Evolutionary conservation across 805 yeast genomes (phyloP), one percentile per base, ranked within the genome.

Genomic region (Candida sithepensis): DNA sequence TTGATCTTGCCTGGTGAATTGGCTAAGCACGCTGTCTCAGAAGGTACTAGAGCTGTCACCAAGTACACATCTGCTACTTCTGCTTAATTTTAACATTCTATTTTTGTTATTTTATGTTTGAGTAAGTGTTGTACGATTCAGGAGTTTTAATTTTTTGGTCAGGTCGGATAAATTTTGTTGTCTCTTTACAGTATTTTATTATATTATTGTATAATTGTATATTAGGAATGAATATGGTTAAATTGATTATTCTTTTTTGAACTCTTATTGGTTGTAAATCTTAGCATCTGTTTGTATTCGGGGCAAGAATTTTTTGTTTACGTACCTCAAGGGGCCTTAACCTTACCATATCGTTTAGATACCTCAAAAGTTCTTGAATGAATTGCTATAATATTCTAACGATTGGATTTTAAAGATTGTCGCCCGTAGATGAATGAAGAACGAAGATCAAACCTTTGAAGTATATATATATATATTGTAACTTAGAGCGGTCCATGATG

Each of bases 1-100:
- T 84, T 91, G 68, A 90, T 91, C 75, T 84, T 91, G 65, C 98
- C 98, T 63, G 97, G 97, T 83, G 97, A 91, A 80, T 82, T 91
- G 71, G 96, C 97, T 63, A 90, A 90, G 82, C 97, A 91, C 77
- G 97, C 97, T 67, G 96, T 90, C 65, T 86, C 96, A 65, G 98
- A 91, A 79, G 97, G 97, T 81, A 89, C 96, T 63, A 88, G 96
- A 83, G 96, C 97, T 72, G 96, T 89, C 65, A 88, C 96, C 73
- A 89, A 89, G 79, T 89, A 88, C 82, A 85, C 96, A 65, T 85
- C 96, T 67, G 78, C 70, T 45, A 63, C 71, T 50, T 64, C 70
- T 37, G 70, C 70, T 65, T 68, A 63, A 63, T 44, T 44, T 41
- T 48, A 32, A 30, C 23, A 23, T 32, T 42, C 10, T 19, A 7